Evolutionary conservation across 2,329 filamentous ascomycete species (phyloP), one percentile per base, ranked within the genome.

Genomic region (Aureobasidium sp.): DNA sequence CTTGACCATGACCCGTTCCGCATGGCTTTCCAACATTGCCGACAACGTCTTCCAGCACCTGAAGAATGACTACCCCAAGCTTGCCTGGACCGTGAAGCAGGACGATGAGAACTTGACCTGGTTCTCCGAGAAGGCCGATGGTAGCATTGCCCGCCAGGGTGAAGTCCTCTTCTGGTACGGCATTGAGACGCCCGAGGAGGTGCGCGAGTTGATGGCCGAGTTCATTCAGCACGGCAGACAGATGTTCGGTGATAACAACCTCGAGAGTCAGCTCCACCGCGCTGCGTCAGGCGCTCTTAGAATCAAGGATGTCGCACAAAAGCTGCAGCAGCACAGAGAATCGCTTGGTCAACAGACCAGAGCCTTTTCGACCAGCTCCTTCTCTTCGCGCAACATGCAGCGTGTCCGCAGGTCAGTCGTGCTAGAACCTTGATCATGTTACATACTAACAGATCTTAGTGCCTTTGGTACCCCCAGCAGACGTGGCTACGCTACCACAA

Each of bases 131-230:
- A 96, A 96, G 82, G 89, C 93, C 11, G 91, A 97, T 68, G 93
- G 94, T 62, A 96, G 90, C 75, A 84, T 97, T 69, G 90, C 88
- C 65, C 86, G 87, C 62, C 67, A 69, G 22, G 91, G 91, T 63
- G 90, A 92, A 71, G 90, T 97, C 42, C 87, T 97, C 71, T 97
- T 97, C 81, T 97, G 93, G 89, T 96, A 95, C 74, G 92, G 92
- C 58, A 85, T 94, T 63, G 89, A 94, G 67, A 87, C 86, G 61
- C 86, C 87, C 36, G 86, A 90, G 57, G 89, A 96, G 73, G 88
- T 97, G 25, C 86, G 87, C 68, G 83, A 89, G 67, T 81, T 96
- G 67, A 91, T 96, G 78, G 84, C 87, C 68, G 90, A 95, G 70
- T 97, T 97, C 76, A 85, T 87, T 63, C 81, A 88, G 70, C 84